Conservation (phyloP, 78 protist species). For the Protostelium mycophagum region DNA sequence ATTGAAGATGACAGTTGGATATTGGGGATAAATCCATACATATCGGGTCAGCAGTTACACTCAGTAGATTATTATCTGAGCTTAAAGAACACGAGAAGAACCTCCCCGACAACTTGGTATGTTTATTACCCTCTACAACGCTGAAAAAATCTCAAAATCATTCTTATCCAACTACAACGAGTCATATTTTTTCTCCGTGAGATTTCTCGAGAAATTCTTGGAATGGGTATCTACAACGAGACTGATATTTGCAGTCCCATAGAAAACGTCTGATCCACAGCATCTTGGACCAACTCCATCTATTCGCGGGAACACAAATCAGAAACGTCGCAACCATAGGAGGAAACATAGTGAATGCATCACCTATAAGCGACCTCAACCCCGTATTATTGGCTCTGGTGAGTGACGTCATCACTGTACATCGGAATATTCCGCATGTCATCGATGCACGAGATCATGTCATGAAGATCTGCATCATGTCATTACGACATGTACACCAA, state of each 20-base stretch:
- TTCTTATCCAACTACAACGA: no score
- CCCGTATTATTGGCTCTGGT: conserved; percentile 70
- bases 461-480: no score
- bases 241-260: background rate
- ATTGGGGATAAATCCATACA: conserved; percentile 20
- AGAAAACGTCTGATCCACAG: conserved; percentile 7
- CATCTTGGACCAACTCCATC: conserved; percentile 62
- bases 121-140: no score
- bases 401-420: background rate
- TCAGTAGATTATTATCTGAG: conserved; percentile 20
- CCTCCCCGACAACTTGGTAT: no score
- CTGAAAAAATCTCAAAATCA: no score
- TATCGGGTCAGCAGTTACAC: conserved; percentile 57
- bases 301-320: conserved; percentile 85
- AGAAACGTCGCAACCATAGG: conserved; percentile 84
- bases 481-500: no score
- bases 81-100: background rate
- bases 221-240: no score
- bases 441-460: no score
- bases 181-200: no score
- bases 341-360: conserved; percentile 84
- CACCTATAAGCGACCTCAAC: conserved; percentile 85
- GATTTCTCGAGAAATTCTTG: no score
- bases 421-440: no score
- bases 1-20: no score